phyloP scores from a whole-genome alignment of 306 rosid genomes.

The Cucurbita maxima region DNA sequence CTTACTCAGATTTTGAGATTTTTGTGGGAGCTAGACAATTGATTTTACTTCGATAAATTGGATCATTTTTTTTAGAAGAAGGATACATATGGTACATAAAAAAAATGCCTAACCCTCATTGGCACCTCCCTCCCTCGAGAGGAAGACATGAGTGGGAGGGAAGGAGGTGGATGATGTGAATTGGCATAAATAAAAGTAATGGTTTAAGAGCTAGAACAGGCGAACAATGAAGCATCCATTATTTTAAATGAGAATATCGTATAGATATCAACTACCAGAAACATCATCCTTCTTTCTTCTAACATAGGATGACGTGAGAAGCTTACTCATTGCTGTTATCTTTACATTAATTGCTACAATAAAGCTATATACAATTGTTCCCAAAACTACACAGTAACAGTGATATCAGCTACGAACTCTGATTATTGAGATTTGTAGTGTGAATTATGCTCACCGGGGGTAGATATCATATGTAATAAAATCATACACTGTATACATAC shows the following conservation, averaged over 20 bases:
- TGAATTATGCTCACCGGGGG: neutral
- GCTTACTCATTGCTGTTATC: neutral
- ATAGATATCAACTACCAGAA: neutral
- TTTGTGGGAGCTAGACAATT: too few relatives aligned
- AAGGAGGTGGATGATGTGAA: neutral
- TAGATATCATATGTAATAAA: neutral
- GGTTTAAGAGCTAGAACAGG: neutral
- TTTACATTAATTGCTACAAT: neutral
- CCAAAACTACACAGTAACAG: neutral
- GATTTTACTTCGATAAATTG: too few relatives aligned
- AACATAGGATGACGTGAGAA: neutral
- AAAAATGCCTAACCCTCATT: too few relatives aligned
- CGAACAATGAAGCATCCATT: neutral
- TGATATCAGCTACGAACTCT: neutral
- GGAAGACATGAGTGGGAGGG: neutral
- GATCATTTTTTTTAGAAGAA: too few relatives aligned
- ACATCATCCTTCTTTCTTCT: neutral
- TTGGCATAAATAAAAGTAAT: neutral
- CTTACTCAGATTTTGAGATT: neutral
- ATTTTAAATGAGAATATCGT: neutral
- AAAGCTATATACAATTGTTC: neutral
- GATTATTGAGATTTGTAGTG: neutral
- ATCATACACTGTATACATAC: constrained; percentile 16
- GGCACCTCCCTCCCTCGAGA: too few relatives aligned
- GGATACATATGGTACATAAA: too few relatives aligned